These are phyloP conservation scores for Anthracocystis setariae DNA, from an alignment of 1,284 basidiomycete genomes.

Conservation along the genomic window DNA sequence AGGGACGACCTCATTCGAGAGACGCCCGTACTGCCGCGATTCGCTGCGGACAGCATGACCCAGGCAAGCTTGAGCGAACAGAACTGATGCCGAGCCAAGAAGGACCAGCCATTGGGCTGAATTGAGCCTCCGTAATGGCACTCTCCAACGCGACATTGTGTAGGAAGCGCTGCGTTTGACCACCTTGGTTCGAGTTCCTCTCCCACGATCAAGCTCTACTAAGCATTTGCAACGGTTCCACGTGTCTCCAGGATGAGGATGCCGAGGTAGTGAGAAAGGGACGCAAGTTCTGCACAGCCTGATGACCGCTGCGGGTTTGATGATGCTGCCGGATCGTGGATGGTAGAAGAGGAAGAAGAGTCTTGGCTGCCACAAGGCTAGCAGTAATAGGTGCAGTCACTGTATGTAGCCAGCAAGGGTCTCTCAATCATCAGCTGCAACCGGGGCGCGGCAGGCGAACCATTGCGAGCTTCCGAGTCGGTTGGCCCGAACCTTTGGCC, in stretches of 20 bases:
- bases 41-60: constrained; percentile 34
- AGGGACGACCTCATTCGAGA: constrained; percentile 7
- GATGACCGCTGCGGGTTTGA: no score
- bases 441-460: background rate
- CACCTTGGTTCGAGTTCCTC: background rate
- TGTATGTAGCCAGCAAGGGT: constrained; percentile 2
- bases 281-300: no score
- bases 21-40: constrained; percentile 20
- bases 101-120: background rate
- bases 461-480: constrained; percentile 7
- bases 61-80: constrained; percentile 2
- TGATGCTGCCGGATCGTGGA: no score
- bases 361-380: no score
- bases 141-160: background rate
- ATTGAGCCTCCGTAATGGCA: background rate
- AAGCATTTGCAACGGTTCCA: background rate
- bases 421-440: background rate
- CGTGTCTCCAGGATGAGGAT: background rate
- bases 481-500: background rate
- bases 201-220: background rate
- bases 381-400: background rate
- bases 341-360: background rate
- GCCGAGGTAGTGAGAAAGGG: no score
- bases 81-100: background rate
- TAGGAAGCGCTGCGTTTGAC: background rate